Evolutionary conservation across 768 basidiomycete genomes (phyloP), one percentile per base, ranked within the genome.

Genomic region (Lactarius indigo): DNA sequence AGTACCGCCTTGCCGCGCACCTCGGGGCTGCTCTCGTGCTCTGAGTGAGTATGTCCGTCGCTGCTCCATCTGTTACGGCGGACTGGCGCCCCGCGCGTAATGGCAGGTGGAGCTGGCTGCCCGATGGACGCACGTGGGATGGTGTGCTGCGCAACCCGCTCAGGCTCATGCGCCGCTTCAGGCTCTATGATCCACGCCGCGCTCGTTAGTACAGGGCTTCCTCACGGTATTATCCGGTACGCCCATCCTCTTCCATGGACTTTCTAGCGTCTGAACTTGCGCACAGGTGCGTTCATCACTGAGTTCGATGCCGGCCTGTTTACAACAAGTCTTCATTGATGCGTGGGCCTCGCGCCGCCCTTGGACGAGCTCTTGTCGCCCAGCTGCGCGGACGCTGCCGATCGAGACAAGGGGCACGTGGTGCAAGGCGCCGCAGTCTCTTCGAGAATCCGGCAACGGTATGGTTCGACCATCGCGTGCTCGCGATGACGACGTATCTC

Each of bases 371-470:
- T 99, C 28, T 86, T 96, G 74, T 87, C 91, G 31, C 73, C 83
- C 1, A 79, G 81, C 9, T 98, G 96, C 75, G 85, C 94, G 7
- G 86, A 87, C 75, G 6, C 26, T 13, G 6, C 30, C 26, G 23
- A 28, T n/a, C 13, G 84, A 76, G 35, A 71, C 79, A 0, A 89
- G 91, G 74, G 80, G 84, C 68, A 86, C 85, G n/a, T 96, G 94
- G 94, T 82, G 97, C 66, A 98, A 98, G n/a, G n/a, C n/a, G n/a
- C n/a, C n/a, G n/a, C n/a, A n/a, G n/a, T 76, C 80, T 98, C 59
- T 87, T 97, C 69, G 97, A 99, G 79, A 99, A 99, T 73, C 97
- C 97, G 9, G 95, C 92, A 76, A 94, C 96, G 0, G 96, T 96
- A 10, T 97, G 98, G 75, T 98, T 98, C 72, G 87, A 98, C 74